These are phyloP conservation scores for Calonectria ilicicola DNA, from an alignment of 2,329 filamentous ascomycete species.

Conservation along the genomic window DNA sequence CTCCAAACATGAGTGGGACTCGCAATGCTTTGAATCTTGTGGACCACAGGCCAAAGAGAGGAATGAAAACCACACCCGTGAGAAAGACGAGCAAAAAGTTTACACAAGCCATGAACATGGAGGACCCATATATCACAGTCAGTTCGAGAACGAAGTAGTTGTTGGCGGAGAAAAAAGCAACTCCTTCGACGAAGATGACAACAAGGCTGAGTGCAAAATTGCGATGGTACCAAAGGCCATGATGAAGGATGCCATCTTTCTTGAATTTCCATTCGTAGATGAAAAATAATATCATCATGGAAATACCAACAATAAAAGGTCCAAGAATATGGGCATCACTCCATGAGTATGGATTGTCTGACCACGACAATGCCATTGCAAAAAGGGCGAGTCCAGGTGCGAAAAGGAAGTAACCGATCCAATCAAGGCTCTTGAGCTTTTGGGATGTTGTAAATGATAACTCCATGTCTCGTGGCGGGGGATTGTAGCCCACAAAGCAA, in stretches of 20 bases:
- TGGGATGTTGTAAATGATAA: background rate
- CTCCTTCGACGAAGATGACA: constrained; percentile 10
- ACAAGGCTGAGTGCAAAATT: constrained; percentile 8
- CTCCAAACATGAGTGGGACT: background rate
- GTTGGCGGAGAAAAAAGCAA: constrained; percentile 9
- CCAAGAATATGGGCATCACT: background rate
- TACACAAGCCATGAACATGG: background rate
- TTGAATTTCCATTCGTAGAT: constrained; percentile 12
- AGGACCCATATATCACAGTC: background rate
- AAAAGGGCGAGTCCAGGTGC: background rate
- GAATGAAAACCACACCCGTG: background rate
- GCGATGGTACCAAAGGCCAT: constrained; percentile 5
- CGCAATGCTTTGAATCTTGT: background rate
- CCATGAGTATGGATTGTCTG: background rate
- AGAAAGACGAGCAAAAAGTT: background rate
- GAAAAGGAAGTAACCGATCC: background rate
- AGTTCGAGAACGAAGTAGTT: background rate
- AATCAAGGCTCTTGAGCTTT: background rate
- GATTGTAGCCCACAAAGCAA: background rate
- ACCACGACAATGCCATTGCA: background rate
- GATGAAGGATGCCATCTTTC: constrained; percentile 12
- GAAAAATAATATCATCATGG: background rate
- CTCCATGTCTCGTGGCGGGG: background rate
- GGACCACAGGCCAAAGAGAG: background rate
- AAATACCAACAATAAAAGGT: background rate